Percentiles rank a stretch among this genome's conserved stretches.
These are phyloP conservation scores for Trichoderma semiorbis DNA, from an alignment of 2,329 filamentous ascomycete species.

Conservation along the genomic window DNA sequence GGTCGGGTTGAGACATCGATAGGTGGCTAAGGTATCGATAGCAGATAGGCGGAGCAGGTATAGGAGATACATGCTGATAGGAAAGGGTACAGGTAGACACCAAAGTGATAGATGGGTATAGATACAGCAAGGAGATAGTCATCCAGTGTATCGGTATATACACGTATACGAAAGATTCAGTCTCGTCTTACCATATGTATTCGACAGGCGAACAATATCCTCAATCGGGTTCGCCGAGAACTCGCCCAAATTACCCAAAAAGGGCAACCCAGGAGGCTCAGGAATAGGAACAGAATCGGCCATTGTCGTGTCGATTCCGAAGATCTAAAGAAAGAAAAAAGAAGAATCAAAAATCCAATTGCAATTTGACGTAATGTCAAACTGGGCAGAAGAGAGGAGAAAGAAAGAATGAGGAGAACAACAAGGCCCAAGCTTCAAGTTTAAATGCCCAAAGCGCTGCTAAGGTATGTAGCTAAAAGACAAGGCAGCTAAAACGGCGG, in stretches of 20 bases:
- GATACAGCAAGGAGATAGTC: background rate
- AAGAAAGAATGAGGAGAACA: background rate
- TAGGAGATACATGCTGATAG: background rate
- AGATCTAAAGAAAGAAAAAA: background rate
- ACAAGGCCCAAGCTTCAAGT: background rate
- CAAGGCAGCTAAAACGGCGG: background rate
- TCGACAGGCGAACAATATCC: slow-evolving; percentile 55
- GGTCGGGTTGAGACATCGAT: background rate
- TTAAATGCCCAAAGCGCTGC: background rate
- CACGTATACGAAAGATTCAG: background rate
- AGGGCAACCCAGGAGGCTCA: slow-evolving; percentile 58
- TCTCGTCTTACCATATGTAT: slow-evolving; percentile 57
- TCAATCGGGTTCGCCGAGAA: slow-evolving; percentile 57
- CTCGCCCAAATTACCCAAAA: slow-evolving; percentile 64
- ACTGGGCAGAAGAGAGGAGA: background rate
- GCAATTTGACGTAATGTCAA: background rate
- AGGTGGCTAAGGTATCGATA: background rate
- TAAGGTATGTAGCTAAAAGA: background rate
- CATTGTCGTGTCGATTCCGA: slow-evolving; percentile 29
- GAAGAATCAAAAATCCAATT: background rate
- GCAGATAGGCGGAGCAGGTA: background rate
- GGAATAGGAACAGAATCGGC: slow-evolving; percentile 51
- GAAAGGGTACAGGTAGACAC: background rate
- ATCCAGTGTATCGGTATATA: background rate
- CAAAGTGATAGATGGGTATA: background rate